phyloP scores from a whole-genome alignment of 75 land plant genomes.

The Ceratopteris richardii region DNA sequence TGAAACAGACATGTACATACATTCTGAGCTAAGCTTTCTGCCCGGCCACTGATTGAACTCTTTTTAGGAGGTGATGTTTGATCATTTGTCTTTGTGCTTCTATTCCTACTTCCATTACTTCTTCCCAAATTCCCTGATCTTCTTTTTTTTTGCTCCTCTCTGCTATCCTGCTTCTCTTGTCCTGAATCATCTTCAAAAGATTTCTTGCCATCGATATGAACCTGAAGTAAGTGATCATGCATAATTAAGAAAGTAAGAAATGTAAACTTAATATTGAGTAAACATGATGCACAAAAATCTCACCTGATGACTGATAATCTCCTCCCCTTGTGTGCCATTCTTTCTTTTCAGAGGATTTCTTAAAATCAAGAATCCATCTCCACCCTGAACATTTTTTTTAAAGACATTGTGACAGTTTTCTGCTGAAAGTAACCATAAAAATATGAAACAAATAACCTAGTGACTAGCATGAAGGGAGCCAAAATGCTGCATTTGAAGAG shows the following conservation, averaged over 20 bases:
- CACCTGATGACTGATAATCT: conserved; percentile 6
- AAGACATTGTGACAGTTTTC: too few relatives aligned
- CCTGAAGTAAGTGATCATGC: conserved; percentile 1
- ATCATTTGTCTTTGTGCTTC: conserved; percentile 35
- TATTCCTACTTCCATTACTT: conserved; percentile 29
- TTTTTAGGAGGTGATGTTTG: conserved; percentile 22
- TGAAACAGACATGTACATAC: too few relatives aligned
- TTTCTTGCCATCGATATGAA: conserved; percentile 25
- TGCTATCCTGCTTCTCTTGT: conserved; percentile 4
- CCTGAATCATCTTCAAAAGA: conserved; percentile 15
- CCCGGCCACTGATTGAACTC: conserved; percentile 39
- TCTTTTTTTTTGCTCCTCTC: conserved; percentile 42
- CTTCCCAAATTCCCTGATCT: conserved; percentile 49
- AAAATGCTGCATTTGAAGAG: too few relatives aligned
- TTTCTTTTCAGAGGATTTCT: conserved; percentile 60
- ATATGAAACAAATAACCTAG: too few relatives aligned
- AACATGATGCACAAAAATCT: not conserved
- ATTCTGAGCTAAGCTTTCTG: conserved; percentile 1
- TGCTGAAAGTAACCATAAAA: too few relatives aligned
- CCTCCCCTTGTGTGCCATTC: conserved; percentile 24
- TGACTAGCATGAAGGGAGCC: too few relatives aligned
- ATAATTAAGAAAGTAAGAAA: not conserved
- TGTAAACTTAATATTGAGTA: not conserved
- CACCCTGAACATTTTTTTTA: too few relatives aligned
- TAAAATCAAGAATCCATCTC: conserved; percentile 68